These are phyloP conservation scores for Pseudisothecium myosuroides DNA, from an alignment of 225 moss, liverwort and hornwort species.

Conservation along the genomic window DNA sequence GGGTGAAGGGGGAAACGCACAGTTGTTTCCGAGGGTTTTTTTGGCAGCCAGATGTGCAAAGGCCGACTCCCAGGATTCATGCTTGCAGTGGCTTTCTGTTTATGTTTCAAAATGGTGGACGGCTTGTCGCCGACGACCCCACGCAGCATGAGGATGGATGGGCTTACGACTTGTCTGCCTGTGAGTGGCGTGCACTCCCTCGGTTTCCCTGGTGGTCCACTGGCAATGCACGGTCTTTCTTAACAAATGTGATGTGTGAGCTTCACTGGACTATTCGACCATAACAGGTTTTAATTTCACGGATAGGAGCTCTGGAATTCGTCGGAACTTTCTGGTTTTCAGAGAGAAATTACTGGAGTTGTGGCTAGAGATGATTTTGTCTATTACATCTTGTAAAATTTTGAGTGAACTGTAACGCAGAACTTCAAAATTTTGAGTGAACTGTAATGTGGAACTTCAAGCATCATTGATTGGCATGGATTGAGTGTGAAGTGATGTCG, in stretches of 20 bases:
- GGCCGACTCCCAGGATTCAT: rapidly evolving
- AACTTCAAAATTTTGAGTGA: no score
- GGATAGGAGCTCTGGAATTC: background rate
- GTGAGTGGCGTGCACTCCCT: background rate
- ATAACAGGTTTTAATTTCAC: background rate
- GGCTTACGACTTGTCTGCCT: background rate
- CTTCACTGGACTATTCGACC: background rate
- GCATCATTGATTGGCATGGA: no score
- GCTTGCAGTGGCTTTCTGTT: background rate
- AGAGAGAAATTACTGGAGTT: no score
- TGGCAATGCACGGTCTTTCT: no score
- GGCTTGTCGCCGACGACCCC: rapidly evolving
- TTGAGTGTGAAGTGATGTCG: no score
- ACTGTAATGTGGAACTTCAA: no score
- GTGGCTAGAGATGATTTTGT: no score
- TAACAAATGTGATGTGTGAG: background rate
- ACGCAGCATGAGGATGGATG: background rate
- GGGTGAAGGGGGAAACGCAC: background rate
- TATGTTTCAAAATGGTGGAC: background rate
- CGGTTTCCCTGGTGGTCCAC: background rate
- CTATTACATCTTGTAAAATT: no score
- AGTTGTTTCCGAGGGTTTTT: rapidly evolving
- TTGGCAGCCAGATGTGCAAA: rapidly evolving
- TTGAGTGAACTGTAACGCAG: no score
- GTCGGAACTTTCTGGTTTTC: no score